Percentiles rank a stretch among this genome's conserved stretches.
Conservation (phyloP, 768 basidiomycete genomes). For the Coprinopsis marcescibilis region DNA sequence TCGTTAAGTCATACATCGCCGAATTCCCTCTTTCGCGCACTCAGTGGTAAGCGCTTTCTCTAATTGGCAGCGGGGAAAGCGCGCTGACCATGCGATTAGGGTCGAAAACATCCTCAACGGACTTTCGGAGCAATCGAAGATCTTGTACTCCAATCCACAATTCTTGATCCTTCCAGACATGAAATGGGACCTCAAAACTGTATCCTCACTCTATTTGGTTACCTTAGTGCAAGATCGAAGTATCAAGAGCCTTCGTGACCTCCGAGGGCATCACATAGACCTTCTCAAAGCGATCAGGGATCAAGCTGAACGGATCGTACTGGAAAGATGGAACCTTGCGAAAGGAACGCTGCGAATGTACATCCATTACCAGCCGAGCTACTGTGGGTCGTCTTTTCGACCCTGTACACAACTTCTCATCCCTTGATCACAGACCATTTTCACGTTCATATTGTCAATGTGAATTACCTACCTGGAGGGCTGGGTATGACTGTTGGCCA, state of each 20-base stretch:
- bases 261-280: conserved; percentile 55
- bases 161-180: conserved; percentile 90
- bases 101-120: conserved; percentile 81
- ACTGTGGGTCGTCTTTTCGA: conserved; percentile 54
- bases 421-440: conserved; percentile 64
- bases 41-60: conserved; percentile 54
- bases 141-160: conserved; percentile 57
- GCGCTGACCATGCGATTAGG: conserved; percentile 37
- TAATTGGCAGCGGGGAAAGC: background rate
- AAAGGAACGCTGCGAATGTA: conserved; percentile 67
- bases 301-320: conserved; percentile 46
- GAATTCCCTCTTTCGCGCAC: conserved; percentile 72
- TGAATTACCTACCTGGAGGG: conserved; percentile 50
- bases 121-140: conserved; percentile 63
- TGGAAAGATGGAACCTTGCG: conserved; percentile 61
- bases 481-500: conserved; percentile 82
- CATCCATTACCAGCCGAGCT: conserved; percentile 94
- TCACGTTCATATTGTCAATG: conserved; percentile 88
- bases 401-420: background rate
- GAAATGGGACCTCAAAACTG: conserved; percentile 86
- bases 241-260: conserved; percentile 73
- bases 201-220: conserved; percentile 80
- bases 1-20: conserved; percentile 76
- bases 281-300: conserved; percentile 62
- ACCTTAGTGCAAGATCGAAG: conserved; percentile 60